These are phyloP conservation scores for Nematocida ironsii DNA, from an alignment of 371 early-diverging fungal species.

Conservation along the genomic window DNA sequence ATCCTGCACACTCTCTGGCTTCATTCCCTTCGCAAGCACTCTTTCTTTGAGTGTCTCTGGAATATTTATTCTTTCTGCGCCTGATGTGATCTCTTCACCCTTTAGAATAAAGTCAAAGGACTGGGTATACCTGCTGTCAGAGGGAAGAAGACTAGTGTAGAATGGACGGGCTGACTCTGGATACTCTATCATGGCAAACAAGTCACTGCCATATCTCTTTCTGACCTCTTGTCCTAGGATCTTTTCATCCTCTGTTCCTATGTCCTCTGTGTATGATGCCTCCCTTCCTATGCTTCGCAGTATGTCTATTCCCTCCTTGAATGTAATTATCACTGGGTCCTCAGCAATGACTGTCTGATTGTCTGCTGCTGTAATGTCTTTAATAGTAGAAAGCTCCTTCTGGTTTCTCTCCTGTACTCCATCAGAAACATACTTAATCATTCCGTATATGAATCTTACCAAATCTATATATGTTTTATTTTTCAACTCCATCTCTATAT, in stretches of 20 bases:
- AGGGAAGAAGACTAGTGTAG: constrained; percentile 83
- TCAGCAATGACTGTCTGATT: constrained; percentile 81
- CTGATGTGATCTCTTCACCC: constrained; percentile 97
- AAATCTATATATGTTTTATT: constrained; percentile 94
- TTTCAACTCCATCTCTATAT: constrained; percentile 94
- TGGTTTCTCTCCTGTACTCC: constrained; percentile 80
- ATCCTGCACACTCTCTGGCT: constrained; percentile 77
- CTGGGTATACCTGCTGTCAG: constrained; percentile 82
- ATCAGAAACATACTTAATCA: constrained; percentile 75
- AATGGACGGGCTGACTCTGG: constrained; percentile 90
- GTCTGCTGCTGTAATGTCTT: constrained; percentile 83
- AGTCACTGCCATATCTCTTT: constrained; percentile 90
- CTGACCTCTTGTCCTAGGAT: constrained; percentile 84
- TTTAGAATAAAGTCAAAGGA: constrained; percentile 99
- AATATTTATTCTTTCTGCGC: constrained; percentile 97
- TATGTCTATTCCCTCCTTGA: constrained; percentile 83
- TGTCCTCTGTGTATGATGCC: constrained; percentile 75
- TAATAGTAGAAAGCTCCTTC: constrained; percentile 78
- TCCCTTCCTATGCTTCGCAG: constrained; percentile 81
- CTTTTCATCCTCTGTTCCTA: constrained; percentile 83
- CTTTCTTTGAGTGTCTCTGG: constrained; percentile 78
- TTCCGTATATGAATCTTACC: constrained; percentile 80
- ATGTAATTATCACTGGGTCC: constrained; percentile 81
- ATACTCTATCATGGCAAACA: constrained; percentile 98
- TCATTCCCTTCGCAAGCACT: constrained; percentile 78